Evolutionary conservation across 169 alveolate genomes (phyloP).

Genomic region (Besnoitia besnoiti): DNA sequence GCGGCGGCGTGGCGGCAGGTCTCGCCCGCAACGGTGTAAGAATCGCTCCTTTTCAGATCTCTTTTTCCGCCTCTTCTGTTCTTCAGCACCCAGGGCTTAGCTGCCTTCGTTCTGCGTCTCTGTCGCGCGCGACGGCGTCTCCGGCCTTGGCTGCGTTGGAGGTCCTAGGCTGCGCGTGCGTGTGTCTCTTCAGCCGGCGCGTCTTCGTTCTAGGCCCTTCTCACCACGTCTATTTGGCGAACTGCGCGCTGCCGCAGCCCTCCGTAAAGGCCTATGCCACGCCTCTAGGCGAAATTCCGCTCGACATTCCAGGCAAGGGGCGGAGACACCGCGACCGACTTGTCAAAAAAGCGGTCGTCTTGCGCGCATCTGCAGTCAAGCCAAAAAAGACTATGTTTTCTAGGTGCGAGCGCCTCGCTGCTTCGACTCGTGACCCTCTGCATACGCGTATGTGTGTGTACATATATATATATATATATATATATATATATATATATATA

Average conservation of each 20-base stretch:
- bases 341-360: no score
- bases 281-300: slow-evolving; percentile 40
- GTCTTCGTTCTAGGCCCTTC: slow-evolving; percentile 60
- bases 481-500: no score
- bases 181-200: not conserved
- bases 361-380: no score
- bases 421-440: no score
- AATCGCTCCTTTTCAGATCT: not conserved
- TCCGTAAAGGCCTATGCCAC: slow-evolving; percentile 13
- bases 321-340: no score
- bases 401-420: no score
- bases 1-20: slow-evolving; percentile 50
- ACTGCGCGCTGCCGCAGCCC: slow-evolving; percentile 51
- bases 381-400: no score
- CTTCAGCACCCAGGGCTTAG: not conserved
- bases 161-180: not conserved
- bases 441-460: no score
- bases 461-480: no score
- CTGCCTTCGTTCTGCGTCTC: not conserved
- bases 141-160: not conserved
- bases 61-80: not conserved
- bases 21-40: not conserved
- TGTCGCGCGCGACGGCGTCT: no score
- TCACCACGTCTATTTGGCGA: slow-evolving; percentile 28
- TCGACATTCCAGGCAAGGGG: slow-evolving; percentile 30